Conservation (phyloP, 2,329 filamentous ascomycete species). For the Ascocoryne sarcoides region DNA sequence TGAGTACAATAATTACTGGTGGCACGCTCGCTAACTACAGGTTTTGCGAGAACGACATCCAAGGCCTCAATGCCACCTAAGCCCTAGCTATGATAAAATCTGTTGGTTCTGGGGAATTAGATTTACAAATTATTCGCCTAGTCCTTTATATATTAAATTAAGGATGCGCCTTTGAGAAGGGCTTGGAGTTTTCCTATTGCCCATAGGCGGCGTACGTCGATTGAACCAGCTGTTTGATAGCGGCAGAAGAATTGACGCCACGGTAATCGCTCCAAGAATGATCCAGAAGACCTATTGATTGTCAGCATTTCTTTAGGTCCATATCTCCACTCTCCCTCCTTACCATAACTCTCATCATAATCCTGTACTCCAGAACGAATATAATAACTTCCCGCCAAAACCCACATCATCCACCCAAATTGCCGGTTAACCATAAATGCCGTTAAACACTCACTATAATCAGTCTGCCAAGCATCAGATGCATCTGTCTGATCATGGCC, state of each 20-base stretch:
- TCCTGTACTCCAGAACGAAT: constrained; percentile 42
- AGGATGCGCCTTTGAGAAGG: too few species aligned
- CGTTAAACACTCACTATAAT: constrained; percentile 42
- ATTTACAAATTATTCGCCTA: too few species aligned
- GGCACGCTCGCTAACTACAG: too few species aligned
- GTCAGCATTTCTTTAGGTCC: not conserved
- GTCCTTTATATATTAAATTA: too few species aligned
- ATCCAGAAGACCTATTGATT: constrained; percentile 7
- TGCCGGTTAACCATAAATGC: constrained; percentile 29
- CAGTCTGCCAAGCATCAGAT: constrained; percentile 33
- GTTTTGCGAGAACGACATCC: too few species aligned
- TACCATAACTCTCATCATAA: constrained; percentile 47
- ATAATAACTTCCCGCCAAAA: constrained; percentile 49
- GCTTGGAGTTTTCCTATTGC: too few species aligned
- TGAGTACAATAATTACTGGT: too few species aligned
- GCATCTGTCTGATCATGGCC: constrained; percentile 39
- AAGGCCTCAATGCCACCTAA: too few species aligned
- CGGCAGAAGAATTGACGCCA: constrained; percentile 2
- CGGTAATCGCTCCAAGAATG: constrained; percentile 11
- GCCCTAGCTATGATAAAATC: too few species aligned
- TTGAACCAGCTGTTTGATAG: constrained; percentile 6
- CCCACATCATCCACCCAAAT: constrained; percentile 50
- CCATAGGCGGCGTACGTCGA: constrained; percentile 10
- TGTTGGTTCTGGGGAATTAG: too few species aligned
- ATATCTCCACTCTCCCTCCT: constrained; percentile 19